Conservation (phyloP, 495 filamentous ascomycete species). For the Aspergillus kassunensis region DNA sequence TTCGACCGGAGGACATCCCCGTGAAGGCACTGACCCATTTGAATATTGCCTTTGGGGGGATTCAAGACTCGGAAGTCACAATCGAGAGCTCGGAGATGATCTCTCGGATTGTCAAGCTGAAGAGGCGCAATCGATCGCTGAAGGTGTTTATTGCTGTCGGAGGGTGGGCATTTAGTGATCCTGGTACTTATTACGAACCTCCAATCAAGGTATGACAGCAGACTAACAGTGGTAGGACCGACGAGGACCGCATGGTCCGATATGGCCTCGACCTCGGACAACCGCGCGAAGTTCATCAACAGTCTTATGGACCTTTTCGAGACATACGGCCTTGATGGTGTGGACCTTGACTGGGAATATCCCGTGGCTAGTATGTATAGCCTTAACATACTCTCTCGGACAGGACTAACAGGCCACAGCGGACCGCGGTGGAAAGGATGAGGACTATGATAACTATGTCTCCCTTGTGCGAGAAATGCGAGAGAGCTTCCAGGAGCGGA, state of each 20-base stretch:
- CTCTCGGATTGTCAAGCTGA: not conserved
- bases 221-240: not conserved
- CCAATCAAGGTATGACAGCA: too few relatives aligned
- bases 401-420: not conserved
- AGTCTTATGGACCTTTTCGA: conserved; percentile 37
- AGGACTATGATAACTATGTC: conserved; percentile 42
- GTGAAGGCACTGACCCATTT: conserved; percentile 14
- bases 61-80: not conserved
- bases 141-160: conserved; percentile 6
- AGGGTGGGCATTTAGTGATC: conserved; percentile 14
- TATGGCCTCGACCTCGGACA: conserved; percentile 12
- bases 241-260: conserved; percentile 2
- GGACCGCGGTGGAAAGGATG: conserved; percentile 37
- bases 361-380: conserved; percentile 26
- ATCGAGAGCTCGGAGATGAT: not conserved
- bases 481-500: not conserved
- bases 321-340: conserved; percentile 45
- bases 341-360: conserved; percentile 46
- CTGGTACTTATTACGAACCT: not conserved
- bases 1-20: conserved; percentile 8
- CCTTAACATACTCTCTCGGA: not conserved
- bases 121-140: not conserved
- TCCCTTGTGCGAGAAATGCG: conserved; percentile 31
- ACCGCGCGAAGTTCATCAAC: conserved; percentile 31
- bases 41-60: conserved; percentile 15